Percentiles rank a stretch among this genome's conserved stretches.
These are phyloP conservation scores for Mediolabrus comicus DNA, from an alignment of 108 stramenopile species.

Conservation along the genomic window DNA sequence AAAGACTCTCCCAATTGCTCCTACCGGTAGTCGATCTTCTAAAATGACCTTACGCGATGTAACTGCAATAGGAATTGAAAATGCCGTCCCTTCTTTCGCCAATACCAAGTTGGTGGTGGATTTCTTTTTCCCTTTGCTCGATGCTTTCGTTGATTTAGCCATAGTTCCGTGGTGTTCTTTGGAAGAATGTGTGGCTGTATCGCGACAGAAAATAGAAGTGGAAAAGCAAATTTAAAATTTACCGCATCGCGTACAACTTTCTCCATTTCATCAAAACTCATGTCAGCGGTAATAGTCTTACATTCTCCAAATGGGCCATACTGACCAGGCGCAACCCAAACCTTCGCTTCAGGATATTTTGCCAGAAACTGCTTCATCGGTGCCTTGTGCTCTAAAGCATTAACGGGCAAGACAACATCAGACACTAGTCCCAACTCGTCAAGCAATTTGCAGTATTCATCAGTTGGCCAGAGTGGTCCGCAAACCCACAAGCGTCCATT, in stretches of 20 bases:
- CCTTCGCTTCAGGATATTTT: slow-evolving; percentile 48
- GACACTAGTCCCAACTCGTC: slow-evolving; percentile 46
- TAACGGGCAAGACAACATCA: slow-evolving; percentile 55
- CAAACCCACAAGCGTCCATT: slow-evolving; percentile 59
- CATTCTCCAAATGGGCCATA: slow-evolving; percentile 59
- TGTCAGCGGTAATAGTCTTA: slow-evolving; percentile 22
- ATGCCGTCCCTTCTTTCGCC: too few species aligned
- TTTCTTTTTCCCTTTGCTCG: too few species aligned
- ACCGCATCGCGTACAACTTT: background rate
- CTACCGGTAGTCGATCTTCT: too few species aligned
- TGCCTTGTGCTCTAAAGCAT: slow-evolving; percentile 63
- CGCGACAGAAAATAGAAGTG: too few species aligned
- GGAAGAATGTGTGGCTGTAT: too few species aligned
- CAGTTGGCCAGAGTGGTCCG: slow-evolving; percentile 59
- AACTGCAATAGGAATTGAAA: too few species aligned
- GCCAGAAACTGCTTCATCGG: slow-evolving; percentile 45
- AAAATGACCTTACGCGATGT: too few species aligned
- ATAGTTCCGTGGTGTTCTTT: too few species aligned
- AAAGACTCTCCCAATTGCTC: too few species aligned
- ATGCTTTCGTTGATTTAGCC: too few species aligned
- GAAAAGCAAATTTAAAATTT: too few species aligned
- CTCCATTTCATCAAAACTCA: background rate
- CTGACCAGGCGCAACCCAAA: slow-evolving; percentile 63
- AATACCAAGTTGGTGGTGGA: too few species aligned
- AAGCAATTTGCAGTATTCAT: slow-evolving; percentile 54